These are phyloP conservation scores for Sclerotiophoma versabilis DNA, from an alignment of 2,329 filamentous ascomycete species.

Conservation along the genomic window DNA sequence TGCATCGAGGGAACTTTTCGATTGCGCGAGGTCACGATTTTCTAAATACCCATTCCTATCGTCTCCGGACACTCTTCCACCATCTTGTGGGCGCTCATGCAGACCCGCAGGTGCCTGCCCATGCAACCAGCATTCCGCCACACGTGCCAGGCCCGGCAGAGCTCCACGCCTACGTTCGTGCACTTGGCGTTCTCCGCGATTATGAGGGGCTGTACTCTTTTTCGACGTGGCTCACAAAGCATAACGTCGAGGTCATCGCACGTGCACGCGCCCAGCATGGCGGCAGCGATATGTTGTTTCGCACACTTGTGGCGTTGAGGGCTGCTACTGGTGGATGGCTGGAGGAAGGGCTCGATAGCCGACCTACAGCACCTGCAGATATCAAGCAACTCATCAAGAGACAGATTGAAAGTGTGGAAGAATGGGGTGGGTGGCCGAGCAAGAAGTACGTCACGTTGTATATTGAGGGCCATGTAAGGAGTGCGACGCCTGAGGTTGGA, in stretches of 20 bases:
- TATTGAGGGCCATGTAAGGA: slow-evolving; percentile 25
- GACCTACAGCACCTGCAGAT: slow-evolving; percentile 35
- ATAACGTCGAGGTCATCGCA: slow-evolving; percentile 37
- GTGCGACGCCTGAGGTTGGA: slow-evolving; percentile 19
- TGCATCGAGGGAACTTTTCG: slow-evolving; percentile 17
- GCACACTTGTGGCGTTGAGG: slow-evolving; percentile 50
- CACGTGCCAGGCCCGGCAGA: slow-evolving; percentile 56
- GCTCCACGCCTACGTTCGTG: slow-evolving; percentile 68
- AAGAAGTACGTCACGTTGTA: slow-evolving; percentile 52
- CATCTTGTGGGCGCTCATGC: slow-evolving; percentile 29
- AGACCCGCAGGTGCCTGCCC: slow-evolving; percentile 17
- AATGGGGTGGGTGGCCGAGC: slow-evolving; percentile 55
- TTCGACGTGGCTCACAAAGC: slow-evolving; percentile 63
- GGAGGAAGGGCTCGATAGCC: slow-evolving; percentile 9
- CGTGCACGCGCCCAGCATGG: slow-evolving; percentile 35
- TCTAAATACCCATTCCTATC: slow-evolving; percentile 23
- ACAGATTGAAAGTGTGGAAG: slow-evolving; percentile 46
- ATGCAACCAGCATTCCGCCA: slow-evolving; percentile 41
- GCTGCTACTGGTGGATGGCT: slow-evolving; percentile 50
- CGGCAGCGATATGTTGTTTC: slow-evolving; percentile 38
- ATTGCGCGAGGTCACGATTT: slow-evolving; percentile 22
- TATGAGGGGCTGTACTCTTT: slow-evolving; percentile 64
- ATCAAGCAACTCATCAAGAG: slow-evolving; percentile 40
- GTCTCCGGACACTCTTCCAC: slow-evolving; percentile 38
- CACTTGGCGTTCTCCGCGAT: slow-evolving; percentile 68